A percentile compares a stretch with the other conserved stretches of the same genome.
phyloP scores from a whole-genome alignment of 2,329 filamentous ascomycete species.

The Cladorrhinum sp. region DNA sequence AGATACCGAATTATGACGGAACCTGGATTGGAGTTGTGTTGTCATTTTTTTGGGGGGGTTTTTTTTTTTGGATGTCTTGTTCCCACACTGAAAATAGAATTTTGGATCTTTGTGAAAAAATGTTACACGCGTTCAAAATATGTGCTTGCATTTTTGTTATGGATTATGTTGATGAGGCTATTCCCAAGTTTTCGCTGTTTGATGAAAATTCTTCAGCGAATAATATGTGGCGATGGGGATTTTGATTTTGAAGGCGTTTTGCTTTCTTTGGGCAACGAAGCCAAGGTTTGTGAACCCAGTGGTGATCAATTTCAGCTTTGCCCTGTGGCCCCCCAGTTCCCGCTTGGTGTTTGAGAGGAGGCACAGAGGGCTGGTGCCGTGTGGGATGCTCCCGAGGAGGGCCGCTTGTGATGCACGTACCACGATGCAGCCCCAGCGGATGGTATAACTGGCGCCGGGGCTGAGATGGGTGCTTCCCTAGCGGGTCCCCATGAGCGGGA shows the following conservation, averaged over 20 bases:
- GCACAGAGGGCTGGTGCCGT: not conserved
- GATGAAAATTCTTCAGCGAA: not conserved
- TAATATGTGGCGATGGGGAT: not conserved
- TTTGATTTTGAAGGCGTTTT: not conserved
- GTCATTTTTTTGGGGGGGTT: not conserved
- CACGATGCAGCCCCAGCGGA: conserved; percentile 26
- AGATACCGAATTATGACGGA: conserved; percentile 14
- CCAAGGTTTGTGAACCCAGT: not conserved
- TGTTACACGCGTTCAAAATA: not conserved
- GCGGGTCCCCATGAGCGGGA: not conserved
- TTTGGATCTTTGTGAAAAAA: not conserved
- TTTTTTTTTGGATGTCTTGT: not conserved
- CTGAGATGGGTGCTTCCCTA: conserved; percentile 22
- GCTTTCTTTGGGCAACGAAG: not conserved
- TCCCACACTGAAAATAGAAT: not conserved
- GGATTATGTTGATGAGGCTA: conserved; percentile 3
- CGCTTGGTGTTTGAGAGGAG: not conserved
- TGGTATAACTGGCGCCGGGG: conserved; percentile 24
- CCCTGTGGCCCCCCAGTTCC: not conserved
- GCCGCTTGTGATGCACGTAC: conserved; percentile 18
- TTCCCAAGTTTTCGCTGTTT: conserved; percentile 1
- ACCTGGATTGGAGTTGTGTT: not conserved
- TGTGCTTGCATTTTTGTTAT: not conserved
- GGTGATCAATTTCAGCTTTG: not conserved
- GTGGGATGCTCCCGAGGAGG: not conserved